Base-by-base conservation (phyloP, 2,329 filamentous ascomycete genomes). In the Teratosphaeria viscida region DNA sequence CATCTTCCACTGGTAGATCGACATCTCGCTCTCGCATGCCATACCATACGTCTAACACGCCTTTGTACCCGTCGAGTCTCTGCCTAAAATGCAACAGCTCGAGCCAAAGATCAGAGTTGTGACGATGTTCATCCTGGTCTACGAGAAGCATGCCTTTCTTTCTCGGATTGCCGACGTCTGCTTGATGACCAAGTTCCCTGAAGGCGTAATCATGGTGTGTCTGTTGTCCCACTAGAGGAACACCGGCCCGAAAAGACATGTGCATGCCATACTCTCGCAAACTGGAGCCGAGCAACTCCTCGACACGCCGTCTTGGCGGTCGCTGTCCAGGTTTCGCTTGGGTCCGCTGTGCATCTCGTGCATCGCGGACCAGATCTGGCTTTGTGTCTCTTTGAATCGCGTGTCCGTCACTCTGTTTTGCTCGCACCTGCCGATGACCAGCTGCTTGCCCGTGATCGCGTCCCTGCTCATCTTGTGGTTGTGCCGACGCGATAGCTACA, bases 11-110 rank as follows among this genome's bases (percentile, higher is more conserved):
- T 14, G 79, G 78, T 11, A 82, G 62, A 26, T 70, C 65, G 27
- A 79, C 66, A 2, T 68, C 65, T 27, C 73, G 68, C 12, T 64
- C 56, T 11, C 64, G 69, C 68, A 76, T 73, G 53, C 69, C 74
- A 35, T 72, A 62, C 77, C 78, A 82, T 5, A 80, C 71, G 6
- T 72, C 69, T n/a, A 65, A 54, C 5, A 78, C 71, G 11, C 79
- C 80, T 23, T 66, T 58, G 23, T 64, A 55, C 0, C 78, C 77
- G 62, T 78, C 66, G 16, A 75, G 60, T 52, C 78, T 70, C 54
- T 76, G 70, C 55, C 73, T 68, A 52, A 73, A 74, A 27, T 75
- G 70, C 19, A 81, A 66, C 11, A 76, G 65, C 52, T 72, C 66
- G 1, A 73, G 69, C 77, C 78, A 81, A 29, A 74, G 59, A 12